A percentile compares a stretch with the other conserved stretches of the same genome.
phyloP scores from a whole-genome alignment of 23 red algal genomes.

The Gracilaria domingensis region DNA sequence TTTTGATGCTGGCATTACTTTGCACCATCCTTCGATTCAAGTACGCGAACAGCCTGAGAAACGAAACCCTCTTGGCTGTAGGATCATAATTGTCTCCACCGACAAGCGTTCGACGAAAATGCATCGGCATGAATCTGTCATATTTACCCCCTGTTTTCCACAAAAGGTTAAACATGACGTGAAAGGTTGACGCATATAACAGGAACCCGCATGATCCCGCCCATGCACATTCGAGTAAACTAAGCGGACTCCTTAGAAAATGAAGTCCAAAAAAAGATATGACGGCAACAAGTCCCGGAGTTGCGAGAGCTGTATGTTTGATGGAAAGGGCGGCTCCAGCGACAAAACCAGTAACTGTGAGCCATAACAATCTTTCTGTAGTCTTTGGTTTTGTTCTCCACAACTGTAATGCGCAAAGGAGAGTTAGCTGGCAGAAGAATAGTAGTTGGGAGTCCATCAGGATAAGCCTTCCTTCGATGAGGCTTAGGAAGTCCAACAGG shows the following conservation, averaged over 20 bases:
- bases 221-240: conserved; percentile 66
- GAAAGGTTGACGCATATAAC: conserved; percentile 73
- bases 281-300: conserved; percentile 80
- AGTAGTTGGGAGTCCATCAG: conserved; percentile 93
- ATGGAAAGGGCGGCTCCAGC: conserved; percentile 83
- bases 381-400: conserved; percentile 74
- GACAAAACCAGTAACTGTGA: conserved; percentile 71
- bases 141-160: conserved; percentile 72
- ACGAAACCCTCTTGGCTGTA: conserved; percentile 45
- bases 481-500: conserved; percentile 69
- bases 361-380: conserved; percentile 16
- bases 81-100: conserved; percentile 83
- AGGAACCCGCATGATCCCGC: conserved; percentile 67
- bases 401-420: conserved; percentile 75
- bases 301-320: conserved; percentile 95
- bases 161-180: conserved; percentile 59
- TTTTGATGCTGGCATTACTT: conserved; percentile 84
- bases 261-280: conserved; percentile 87
- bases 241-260: conserved; percentile 54
- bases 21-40: conserved; percentile 90
- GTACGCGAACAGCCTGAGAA: conserved; percentile 80
- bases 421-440: conserved; percentile 83
- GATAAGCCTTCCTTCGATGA: conserved; percentile 92
- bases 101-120: conserved; percentile 78
- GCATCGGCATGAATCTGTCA: conserved; percentile 70